Evolutionary conservation across 352 stramenopile species (phyloP), one percentile per base, ranked within the genome.

Genomic region (Elongisporangium anandrum): DNA sequence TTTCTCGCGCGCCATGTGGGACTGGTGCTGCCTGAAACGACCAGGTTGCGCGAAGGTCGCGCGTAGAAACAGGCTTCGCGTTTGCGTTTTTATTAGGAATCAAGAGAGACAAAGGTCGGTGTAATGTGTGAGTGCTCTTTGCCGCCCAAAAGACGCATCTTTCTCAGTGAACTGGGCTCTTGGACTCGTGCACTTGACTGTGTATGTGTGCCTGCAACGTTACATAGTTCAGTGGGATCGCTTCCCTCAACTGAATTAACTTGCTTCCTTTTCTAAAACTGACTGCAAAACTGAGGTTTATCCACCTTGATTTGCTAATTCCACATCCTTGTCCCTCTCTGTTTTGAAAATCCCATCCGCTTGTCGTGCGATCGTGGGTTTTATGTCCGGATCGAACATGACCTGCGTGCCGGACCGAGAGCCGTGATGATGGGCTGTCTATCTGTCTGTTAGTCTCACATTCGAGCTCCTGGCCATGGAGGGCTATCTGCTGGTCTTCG

Each of bases 401-500:
- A 45, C 34, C 34, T 45, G 29, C 29, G 24, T 34, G 24, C 24
- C 24, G 24, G 24, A 34, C 29, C 29, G 34, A 17, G 34, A 45
- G 34, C 34, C 34, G 34, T 45, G 34, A 45, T 45, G 34, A 45
- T 45, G 34, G 34, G 34, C 34, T 45, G 34, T 45, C 34, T 45
- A 45, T 45, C 34, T 7, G 34, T 45, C 34, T 45, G 34, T 45
- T 45, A 45, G 34, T 45, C 34, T 45, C 34, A 45, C 34, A 45
- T 45, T 45, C 16, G 21, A 45, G 34, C 34, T 45, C 34, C 34
- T 38, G 19, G 23, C 22, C 50, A 93, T 93, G 83, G 83, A 93
- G 51, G 83, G 83, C 50, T 93, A 81, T 55, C 61, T 93, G 63
- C 79, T 93, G 9, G 67, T 75, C 54, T 81, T 90, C 54, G 58